These are phyloP conservation scores for Backusella circina DNA, from an alignment of 192 early-diverging fungal species.

Conservation along the genomic window DNA sequence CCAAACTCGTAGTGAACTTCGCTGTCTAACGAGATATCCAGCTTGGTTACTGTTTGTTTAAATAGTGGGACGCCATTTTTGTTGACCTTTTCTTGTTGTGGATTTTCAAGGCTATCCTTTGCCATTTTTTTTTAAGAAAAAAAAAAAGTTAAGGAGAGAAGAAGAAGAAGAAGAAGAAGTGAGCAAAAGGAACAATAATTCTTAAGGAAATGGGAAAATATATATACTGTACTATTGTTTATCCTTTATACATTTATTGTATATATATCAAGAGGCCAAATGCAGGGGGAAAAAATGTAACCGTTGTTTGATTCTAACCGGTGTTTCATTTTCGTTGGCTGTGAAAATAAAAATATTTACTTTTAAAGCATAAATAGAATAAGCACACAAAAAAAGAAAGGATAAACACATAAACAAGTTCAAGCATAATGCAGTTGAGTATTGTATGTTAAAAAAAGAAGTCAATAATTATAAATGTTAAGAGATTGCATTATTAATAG, in stretches of 20 bases:
- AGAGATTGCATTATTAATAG: too few relatives aligned
- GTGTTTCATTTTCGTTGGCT: neutral
- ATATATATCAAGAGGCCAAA: neutral
- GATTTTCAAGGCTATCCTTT: neutral
- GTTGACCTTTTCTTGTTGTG: neutral
- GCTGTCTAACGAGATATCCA: slow-evolving; percentile 54
- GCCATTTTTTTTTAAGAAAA: neutral
- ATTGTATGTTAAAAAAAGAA: neutral
- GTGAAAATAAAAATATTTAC: too few relatives aligned
- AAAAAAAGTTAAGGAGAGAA: neutral
- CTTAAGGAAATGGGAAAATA: neutral
- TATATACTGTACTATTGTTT: neutral
- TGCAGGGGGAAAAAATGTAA: neutral
- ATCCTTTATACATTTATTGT: neutral
- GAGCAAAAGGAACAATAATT: neutral
- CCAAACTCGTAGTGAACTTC: slow-evolving; percentile 71
- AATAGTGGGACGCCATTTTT: slow-evolving; percentile 28
- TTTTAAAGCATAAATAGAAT: neutral
- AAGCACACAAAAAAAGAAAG: too few relatives aligned
- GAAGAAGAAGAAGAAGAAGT: neutral
- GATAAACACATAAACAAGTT: neutral
- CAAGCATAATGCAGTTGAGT: neutral
- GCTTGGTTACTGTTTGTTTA: slow-evolving; percentile 26
- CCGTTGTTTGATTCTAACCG: neutral
- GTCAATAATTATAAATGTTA: neutral